A percentile compares a stretch with the other conserved stretches of the same genome.
phyloP scores from a whole-genome alignment of 2,329 filamentous ascomycete genomes.

The Lachnellula cervina region DNA sequence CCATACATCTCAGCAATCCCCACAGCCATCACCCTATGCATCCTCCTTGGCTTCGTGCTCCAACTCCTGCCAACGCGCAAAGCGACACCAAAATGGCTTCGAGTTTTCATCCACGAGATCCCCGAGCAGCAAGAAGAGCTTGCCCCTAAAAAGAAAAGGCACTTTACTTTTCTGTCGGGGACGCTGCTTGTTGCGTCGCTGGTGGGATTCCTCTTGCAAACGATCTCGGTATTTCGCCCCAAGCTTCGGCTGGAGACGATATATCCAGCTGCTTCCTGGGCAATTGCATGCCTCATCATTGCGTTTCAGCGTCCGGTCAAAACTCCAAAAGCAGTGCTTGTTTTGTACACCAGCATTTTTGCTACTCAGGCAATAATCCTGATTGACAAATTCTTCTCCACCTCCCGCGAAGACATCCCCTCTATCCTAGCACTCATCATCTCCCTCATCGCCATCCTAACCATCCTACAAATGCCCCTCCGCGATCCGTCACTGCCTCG shows the following conservation, averaged over 20 bases:
- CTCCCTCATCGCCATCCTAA: constrained; percentile 42
- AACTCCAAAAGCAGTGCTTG: constrained; percentile 23
- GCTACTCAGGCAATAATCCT: constrained; percentile 22
- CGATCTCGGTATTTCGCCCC: constrained; percentile 31
- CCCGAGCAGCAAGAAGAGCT: constrained; percentile 30
- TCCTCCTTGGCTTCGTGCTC: constrained; percentile 27
- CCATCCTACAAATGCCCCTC: constrained; percentile 65
- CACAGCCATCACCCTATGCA: constrained; percentile 25
- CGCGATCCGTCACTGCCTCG: constrained; percentile 52
- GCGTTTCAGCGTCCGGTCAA: constrained; percentile 20
- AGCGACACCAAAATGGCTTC: constrained; percentile 43
- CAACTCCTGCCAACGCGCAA: constrained; percentile 26
- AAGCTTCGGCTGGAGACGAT: constrained; percentile 36
- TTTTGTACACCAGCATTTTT: constrained; percentile 18
- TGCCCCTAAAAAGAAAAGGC: constrained; percentile 23
- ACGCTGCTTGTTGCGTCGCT: constrained; percentile 36
- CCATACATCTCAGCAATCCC: constrained; percentile 27
- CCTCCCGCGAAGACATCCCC: constrained; percentile 9
- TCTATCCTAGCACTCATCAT: constrained; percentile 33
- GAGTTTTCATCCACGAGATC: constrained; percentile 45
- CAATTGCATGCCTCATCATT: constrained; percentile 18
- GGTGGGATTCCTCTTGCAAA: constrained; percentile 33
- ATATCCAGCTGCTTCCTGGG: constrained; percentile 23
- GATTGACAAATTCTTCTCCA: constrained; percentile 29
- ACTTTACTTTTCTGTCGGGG: constrained; percentile 29